These are phyloP conservation scores for Rickenella mellea DNA, from an alignment of 768 basidiomycete genomes.

Conservation along the genomic window DNA sequence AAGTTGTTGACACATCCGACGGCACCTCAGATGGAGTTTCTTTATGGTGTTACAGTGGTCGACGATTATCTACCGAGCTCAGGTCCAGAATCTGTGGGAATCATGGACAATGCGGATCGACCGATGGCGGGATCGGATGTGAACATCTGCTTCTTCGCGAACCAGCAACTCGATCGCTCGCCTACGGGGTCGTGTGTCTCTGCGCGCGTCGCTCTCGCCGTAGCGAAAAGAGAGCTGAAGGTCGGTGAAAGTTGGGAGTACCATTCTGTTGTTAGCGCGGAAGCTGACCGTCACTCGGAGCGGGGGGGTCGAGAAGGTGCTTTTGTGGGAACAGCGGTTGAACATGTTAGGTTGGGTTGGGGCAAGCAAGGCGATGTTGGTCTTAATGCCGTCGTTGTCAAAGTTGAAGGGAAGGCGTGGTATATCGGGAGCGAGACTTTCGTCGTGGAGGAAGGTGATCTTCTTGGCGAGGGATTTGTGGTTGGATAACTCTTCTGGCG, in stretches of 20 bases:
- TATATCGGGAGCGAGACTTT: slow-evolving; percentile 17
- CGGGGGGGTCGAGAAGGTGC: slow-evolving; percentile 15
- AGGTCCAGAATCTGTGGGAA: background rate
- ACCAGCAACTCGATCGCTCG: slow-evolving; percentile 30
- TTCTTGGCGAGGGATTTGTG: background rate
- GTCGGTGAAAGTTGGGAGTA: slow-evolving; percentile 21
- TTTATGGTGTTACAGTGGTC: slow-evolving; percentile 29
- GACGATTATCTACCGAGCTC: slow-evolving; percentile 15
- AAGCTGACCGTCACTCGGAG: background rate
- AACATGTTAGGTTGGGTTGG: background rate
- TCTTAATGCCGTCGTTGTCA: slow-evolving; percentile 14
- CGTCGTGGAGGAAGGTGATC: background rate
- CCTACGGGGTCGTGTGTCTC: slow-evolving; percentile 30
- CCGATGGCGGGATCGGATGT: background rate
- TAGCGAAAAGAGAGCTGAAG: slow-evolving; percentile 18
- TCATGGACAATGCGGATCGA: background rate
- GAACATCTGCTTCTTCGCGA: slow-evolving; percentile 25
- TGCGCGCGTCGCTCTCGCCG: slow-evolving; percentile 27
- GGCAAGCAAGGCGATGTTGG: background rate
- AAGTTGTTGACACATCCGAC: slow-evolving; percentile 16
- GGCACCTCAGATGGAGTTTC: slow-evolving; percentile 23
- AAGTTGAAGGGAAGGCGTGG: slow-evolving; percentile 21
- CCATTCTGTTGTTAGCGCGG: slow-evolving; percentile 23
- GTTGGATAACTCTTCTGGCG: too few species aligned
- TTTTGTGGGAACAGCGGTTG: slow-evolving; percentile 18